Evolutionary conservation across 345 rosid species (phyloP).

Genomic region (Sonneratia alba): DNA sequence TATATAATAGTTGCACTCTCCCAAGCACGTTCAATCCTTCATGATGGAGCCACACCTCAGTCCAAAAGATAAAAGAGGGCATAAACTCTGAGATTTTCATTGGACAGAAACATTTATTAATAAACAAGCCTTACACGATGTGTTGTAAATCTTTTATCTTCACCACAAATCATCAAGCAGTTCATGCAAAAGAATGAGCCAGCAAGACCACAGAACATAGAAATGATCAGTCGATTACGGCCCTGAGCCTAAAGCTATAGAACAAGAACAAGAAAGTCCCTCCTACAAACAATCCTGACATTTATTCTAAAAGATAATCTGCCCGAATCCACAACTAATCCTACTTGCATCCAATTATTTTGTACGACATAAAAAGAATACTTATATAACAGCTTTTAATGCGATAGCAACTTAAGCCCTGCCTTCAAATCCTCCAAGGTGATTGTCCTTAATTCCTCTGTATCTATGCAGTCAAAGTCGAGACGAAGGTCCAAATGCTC

Average conservation of each 20-base stretch:
- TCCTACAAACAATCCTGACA: neutral
- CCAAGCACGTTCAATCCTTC: neutral
- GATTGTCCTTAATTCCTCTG: conserved; percentile 58
- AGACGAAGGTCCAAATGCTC: conserved; percentile 85
- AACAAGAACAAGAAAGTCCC: neutral
- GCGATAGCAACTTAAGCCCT: conserved; percentile 45
- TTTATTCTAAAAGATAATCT: neutral
- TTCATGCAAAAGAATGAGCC: neutral
- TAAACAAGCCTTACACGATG: neutral
- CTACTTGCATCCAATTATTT: neutral
- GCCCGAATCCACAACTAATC: neutral
- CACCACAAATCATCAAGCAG: neutral
- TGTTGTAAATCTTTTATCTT: neutral
- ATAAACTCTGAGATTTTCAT: too few relatives aligned
- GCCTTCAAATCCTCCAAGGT: conserved; percentile 67
- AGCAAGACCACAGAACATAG: neutral
- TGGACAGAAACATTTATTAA: neutral
- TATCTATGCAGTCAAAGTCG: conserved; percentile 65
- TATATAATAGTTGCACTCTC: too few relatives aligned
- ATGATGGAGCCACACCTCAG: neutral
- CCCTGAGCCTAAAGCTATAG: neutral
- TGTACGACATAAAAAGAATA: neutral
- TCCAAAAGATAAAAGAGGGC: neutral
- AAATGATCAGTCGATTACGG: neutral
- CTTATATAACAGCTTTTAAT: conserved; percentile 1